phyloP scores from a whole-genome alignment of 164 flowering plant species.

The Sedum album region DNA sequence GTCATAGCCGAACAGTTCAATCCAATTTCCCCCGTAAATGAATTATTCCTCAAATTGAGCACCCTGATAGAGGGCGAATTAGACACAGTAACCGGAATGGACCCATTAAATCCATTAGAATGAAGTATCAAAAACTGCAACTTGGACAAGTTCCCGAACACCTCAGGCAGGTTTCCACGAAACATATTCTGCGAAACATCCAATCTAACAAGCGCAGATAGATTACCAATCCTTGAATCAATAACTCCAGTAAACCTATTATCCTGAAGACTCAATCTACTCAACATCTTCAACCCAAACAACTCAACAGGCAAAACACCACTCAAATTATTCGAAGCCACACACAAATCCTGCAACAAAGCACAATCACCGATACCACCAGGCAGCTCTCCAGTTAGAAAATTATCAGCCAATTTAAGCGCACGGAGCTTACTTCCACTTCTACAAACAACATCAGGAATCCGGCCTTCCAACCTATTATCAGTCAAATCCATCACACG shows the following conservation, averaged over 20 bases:
- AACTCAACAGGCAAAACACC: not conserved
- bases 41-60: not conserved
- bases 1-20: not conserved
- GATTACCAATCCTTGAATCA: not conserved
- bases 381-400: not conserved
- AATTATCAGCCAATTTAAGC: too few species aligned
- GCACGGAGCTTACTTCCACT: too few species aligned
- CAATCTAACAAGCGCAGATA: not conserved
- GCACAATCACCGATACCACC: not conserved
- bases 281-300: conserved; percentile 1
- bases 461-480: too few species aligned
- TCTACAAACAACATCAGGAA: too few species aligned
- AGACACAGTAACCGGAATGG: conserved; percentile 8
- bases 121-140: not conserved
- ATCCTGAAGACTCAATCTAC: not conserved
- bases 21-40: not conserved
- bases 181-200: not conserved
- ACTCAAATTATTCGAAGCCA: not conserved
- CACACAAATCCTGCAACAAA: not conserved
- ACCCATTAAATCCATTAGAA: conserved; percentile 14
- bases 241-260: not conserved
- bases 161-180: not conserved
- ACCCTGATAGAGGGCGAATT: not conserved
- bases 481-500: too few species aligned
- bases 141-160: not conserved